Base-by-base conservation (phyloP, 164 flowering plant species). In the Stephania yunnanensis region DNA sequence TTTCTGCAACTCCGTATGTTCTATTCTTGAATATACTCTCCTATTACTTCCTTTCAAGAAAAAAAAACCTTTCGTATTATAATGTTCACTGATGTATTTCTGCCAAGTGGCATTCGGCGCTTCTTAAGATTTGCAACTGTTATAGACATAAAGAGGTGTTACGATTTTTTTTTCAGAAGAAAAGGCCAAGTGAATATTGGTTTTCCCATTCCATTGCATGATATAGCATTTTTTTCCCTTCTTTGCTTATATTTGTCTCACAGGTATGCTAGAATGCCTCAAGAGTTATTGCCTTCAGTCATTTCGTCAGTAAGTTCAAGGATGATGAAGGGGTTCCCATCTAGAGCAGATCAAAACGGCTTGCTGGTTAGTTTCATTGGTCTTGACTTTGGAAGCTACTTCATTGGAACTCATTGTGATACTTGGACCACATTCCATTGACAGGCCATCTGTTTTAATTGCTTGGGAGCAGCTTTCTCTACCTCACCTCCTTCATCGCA, bases 181-280 rank as follows among this genome's bases (percentile, higher is more conserved):
- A 25, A 25, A 25, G 25, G 25, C 25, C 25, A 25, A 25, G 25
- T 25, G 25, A 25, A 25, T 25, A 25, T 25, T 25, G 25, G 25
- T 25, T 25, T 44, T 20, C 19, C 15, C 42, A 36, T 46, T 74
- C 31, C 36, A 31, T 11, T 68, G 44, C 46, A 42, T 19, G 72
- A 66, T 45, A 2, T 36, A 15, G n/a, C 4, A 58, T 48, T 64
- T 70, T 65, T 76, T 17, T 67, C 48, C 45, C 10, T 71, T 19
- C 42, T 46, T 9, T 77, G 12, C 15, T 72, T 55, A 8, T 73
- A 31, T 46, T 81, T 55, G 46, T 79, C 73, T 29, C 71, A 53
- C 87, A 95, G 97, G 76, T 95, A 93, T 82, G 76, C 95, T 68
- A 85, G 99, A 79, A 91, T 95, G 99, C 94, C 97, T 46, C 82